These are phyloP conservation scores for Quercus cerris DNA, from an alignment of 306 rosid genomes.

Conservation along the genomic window DNA sequence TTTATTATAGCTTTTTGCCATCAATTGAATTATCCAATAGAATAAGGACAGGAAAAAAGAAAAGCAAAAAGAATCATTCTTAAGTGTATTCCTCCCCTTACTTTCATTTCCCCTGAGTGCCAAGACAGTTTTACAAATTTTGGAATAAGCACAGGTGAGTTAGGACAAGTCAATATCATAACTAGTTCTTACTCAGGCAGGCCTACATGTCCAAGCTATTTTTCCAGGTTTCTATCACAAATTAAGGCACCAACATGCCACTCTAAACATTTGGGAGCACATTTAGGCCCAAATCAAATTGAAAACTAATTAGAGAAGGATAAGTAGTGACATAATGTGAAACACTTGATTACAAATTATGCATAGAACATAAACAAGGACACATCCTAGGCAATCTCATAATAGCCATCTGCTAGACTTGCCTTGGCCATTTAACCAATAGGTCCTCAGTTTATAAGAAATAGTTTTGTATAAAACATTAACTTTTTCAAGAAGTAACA, in stretches of 20 bases:
- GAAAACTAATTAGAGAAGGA: not conserved
- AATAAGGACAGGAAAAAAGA: no score
- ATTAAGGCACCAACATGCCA: not conserved
- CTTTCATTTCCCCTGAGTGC: not conserved
- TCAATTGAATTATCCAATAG: no score
- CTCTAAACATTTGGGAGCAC: slow-evolving; percentile 9
- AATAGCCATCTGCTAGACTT: slow-evolving; percentile 13
- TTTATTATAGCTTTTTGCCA: not conserved
- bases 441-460: slow-evolving; percentile 16
- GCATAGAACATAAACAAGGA: not conserved
- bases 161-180: not conserved
- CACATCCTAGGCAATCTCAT: slow-evolving; percentile 5
- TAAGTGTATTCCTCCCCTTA: not conserved
- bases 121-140: not conserved
- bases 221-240: not conserved
- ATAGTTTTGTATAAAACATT: slow-evolving; percentile 1
- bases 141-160: not conserved
- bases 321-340: slow-evolving; percentile 9
- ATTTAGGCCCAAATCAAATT: not conserved
- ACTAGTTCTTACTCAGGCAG: not conserved
- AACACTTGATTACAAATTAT: not conserved
- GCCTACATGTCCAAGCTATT: not conserved
- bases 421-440: slow-evolving; percentile 11
- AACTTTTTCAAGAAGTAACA: slow-evolving; percentile 4
- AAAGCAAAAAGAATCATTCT: not conserved